Percentiles rank a stretch among this genome's conserved stretches.
Evolutionary conservation across 2,329 filamentous ascomycete genomes (phyloP).

Genomic region (Penicillium oxalicum): DNA sequence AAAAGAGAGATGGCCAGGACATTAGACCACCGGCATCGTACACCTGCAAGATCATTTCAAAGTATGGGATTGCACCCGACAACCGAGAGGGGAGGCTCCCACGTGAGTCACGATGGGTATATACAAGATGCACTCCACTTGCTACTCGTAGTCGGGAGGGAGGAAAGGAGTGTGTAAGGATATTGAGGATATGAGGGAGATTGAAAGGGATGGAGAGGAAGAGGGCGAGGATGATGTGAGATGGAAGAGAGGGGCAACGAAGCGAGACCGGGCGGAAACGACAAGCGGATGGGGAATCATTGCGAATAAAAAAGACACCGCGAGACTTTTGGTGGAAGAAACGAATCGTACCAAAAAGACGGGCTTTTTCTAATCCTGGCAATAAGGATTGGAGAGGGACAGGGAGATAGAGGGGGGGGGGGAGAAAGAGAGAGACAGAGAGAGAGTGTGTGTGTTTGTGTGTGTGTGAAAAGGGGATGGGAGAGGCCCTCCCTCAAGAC

Average conservation of each 20-base stretch:
- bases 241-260: no score
- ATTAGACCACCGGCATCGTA: slow-evolving; percentile 25
- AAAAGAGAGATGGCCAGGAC: slow-evolving; percentile 17
- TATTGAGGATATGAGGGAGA: not conserved
- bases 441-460: no score
- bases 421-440: no score
- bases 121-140: slow-evolving; percentile 20
- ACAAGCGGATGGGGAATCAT: slow-evolving; percentile 16
- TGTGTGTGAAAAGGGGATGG: no score
- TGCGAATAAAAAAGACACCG: slow-evolving; percentile 8
- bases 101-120: slow-evolving; percentile 11
- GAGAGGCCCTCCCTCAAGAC: slow-evolving; percentile 9
- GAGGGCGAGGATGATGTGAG: not conserved
- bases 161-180: slow-evolving; percentile 7
- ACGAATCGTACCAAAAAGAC: slow-evolving; percentile 16
- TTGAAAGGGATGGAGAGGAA: slow-evolving; percentile 2
- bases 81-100: slow-evolving; percentile 6
- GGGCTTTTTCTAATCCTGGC: slow-evolving; percentile 25
- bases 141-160: slow-evolving; percentile 13
- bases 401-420: no score
- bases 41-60: slow-evolving; percentile 13
- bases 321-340: not conserved
- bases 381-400: slow-evolving; percentile 4
- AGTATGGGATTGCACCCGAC: slow-evolving; percentile 11
- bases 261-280: no score